Conservation (phyloP, 129 eudicot species). For the Helichrysum umbraculigerum region DNA sequence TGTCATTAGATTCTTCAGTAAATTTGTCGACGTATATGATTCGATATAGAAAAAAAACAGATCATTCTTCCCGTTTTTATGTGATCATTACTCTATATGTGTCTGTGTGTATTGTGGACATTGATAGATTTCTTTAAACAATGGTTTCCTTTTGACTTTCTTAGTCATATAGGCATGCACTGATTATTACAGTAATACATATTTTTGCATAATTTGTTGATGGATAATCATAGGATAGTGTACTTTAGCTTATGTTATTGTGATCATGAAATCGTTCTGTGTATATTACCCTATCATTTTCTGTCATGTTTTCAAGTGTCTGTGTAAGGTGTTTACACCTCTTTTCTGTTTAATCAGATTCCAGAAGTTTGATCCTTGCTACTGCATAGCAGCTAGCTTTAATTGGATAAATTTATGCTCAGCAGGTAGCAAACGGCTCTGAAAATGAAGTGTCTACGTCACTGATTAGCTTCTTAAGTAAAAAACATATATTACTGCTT, state of each 20-base stretch:
- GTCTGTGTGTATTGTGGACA: background rate
- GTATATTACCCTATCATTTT: background rate
- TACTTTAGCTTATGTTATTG: background rate
- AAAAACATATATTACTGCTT: conserved; percentile 75
- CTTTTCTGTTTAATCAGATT: background rate
- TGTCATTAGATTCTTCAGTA: background rate
- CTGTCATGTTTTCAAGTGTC: conserved; percentile 8
- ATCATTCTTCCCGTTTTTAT: background rate
- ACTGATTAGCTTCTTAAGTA: conserved; percentile 51
- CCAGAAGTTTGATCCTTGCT: conserved; percentile 28
- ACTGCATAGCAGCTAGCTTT: conserved; percentile 29
- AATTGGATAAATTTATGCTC: conserved; percentile 33
- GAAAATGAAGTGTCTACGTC: conserved; percentile 36
- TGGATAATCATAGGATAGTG: background rate
- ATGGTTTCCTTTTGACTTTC: conserved; percentile 2
- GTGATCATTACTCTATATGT: background rate
- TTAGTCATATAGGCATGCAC: conserved; percentile 1
- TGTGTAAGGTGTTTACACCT: conserved; percentile 6
- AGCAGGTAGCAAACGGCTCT: conserved; percentile 43
- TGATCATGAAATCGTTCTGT: conserved; percentile 7
- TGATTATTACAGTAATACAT: background rate
- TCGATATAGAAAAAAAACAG: background rate
- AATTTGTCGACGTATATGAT: background rate
- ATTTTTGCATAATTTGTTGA: background rate
- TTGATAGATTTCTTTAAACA: background rate